Evolutionary conservation across 1,139 yeast genomes (phyloP).

Genomic region (Geotrichum klebahnii): DNA sequence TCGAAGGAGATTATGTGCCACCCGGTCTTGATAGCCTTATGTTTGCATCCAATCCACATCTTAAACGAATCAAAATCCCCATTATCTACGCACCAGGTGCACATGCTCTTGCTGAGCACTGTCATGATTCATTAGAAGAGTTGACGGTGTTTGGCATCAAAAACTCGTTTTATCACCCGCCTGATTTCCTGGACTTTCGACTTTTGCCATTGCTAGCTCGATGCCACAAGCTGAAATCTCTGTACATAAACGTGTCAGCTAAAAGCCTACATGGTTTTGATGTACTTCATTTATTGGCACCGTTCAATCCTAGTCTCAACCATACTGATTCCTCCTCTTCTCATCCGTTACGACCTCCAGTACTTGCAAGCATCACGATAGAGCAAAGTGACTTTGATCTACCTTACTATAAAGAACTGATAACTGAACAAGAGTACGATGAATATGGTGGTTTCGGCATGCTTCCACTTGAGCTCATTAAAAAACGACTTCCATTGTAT

Average conservation of each 20-base stretch:
- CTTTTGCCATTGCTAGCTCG: slow-evolving; percentile 6
- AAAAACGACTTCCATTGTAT: slow-evolving; percentile 8
- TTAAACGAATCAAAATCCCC: slow-evolving; percentile 7
- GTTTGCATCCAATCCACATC: slow-evolving; percentile 2
- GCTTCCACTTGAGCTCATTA: slow-evolving; percentile 11
- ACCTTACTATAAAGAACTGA: slow-evolving; percentile 5
- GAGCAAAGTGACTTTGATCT: slow-evolving; percentile 8
- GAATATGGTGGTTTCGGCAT: slow-evolving; percentile 13
- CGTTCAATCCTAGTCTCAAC: neutral
- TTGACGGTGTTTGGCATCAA: slow-evolving; percentile 8
- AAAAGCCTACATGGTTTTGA: slow-evolving; percentile 5
- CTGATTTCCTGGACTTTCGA: slow-evolving; percentile 9
- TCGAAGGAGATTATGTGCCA: slow-evolving; percentile 10
- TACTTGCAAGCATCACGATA: neutral
- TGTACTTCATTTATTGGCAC: slow-evolving; percentile 1
- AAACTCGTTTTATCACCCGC: slow-evolving; percentile 5
- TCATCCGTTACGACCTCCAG: neutral
- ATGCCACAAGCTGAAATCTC: slow-evolving; percentile 3
- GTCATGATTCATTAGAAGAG: slow-evolving; percentile 2
- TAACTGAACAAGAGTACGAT: slow-evolving; percentile 11
- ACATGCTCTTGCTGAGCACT: slow-evolving; percentile 9
- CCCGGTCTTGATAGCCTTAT: slow-evolving; percentile 10
- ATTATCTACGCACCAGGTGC: slow-evolving; percentile 10
- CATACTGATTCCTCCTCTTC: neutral
- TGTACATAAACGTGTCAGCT: slow-evolving; percentile 1